Conservation (phyloP, 1,139 yeast genomes). For the Torulaspora globosa region DNA sequence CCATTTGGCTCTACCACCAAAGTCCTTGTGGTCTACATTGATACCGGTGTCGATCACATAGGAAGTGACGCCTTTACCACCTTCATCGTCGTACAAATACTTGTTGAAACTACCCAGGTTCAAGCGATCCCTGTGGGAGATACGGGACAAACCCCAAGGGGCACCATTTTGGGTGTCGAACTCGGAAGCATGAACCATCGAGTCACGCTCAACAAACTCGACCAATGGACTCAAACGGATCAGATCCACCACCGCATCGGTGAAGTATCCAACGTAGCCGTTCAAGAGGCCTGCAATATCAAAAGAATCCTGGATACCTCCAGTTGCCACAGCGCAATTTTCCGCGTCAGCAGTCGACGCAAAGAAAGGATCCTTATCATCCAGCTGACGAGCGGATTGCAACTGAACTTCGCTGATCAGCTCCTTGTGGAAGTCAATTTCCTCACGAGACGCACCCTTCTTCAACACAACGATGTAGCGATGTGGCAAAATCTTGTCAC, state of each 20-base stretch:
- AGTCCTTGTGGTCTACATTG: slow-evolving; percentile 72
- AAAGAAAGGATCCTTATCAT: slow-evolving; percentile 25
- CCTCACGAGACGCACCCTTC: slow-evolving; percentile 49
- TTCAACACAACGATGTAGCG: slow-evolving; percentile 78
- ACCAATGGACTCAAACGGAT: slow-evolving; percentile 73
- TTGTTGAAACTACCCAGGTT: slow-evolving; percentile 78
- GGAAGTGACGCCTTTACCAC: slow-evolving; percentile 92
- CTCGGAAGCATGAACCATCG: slow-evolving; percentile 64
- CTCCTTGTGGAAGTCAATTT: slow-evolving; percentile 57
- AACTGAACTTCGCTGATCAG: slow-evolving; percentile 40
- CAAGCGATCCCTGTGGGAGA: slow-evolving; percentile 80
- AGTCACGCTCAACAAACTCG: slow-evolving; percentile 74
- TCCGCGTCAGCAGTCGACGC: slow-evolving; percentile 17
- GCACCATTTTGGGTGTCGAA: slow-evolving; percentile 73
- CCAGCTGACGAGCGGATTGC: slow-evolving; percentile 24
- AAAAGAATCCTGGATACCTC: slow-evolving; percentile 69
- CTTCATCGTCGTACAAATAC: slow-evolving; percentile 76
- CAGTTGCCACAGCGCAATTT: slow-evolving; percentile 26
- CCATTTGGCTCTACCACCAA: slow-evolving; percentile 91
- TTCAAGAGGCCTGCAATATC: slow-evolving; percentile 49
- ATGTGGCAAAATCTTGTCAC: slow-evolving; percentile 63
- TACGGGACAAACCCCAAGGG: slow-evolving; percentile 96
- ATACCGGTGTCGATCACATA: slow-evolving; percentile 89
- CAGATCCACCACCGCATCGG: slow-evolving; percentile 63
- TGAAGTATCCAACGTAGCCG: slow-evolving; percentile 76